Evolutionary conservation across 2,329 filamentous ascomycete species (phyloP).

Genomic region (Geosmithia flava): DNA sequence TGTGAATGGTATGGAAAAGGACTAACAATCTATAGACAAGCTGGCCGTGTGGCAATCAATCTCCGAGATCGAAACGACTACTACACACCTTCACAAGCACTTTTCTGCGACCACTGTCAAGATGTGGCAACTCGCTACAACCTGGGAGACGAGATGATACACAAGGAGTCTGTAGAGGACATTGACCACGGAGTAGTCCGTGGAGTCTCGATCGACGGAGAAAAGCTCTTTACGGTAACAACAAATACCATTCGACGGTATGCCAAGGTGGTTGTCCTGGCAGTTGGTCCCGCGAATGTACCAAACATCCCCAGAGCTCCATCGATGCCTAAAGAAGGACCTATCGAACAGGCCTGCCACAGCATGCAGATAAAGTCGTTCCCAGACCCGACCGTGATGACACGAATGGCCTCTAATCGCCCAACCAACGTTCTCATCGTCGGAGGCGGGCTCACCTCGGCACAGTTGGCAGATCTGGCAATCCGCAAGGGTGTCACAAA

Average conservation of each 20-base stretch:
- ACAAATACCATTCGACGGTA: constrained; percentile 43
- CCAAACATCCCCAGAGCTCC: constrained; percentile 33
- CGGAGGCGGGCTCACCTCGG: constrained; percentile 65
- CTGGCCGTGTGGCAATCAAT: constrained; percentile 42
- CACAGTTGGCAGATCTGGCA: constrained; percentile 58
- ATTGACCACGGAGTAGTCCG: constrained; percentile 44
- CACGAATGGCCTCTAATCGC: constrained; percentile 35
- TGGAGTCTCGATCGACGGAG: constrained; percentile 27
- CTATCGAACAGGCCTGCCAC: constrained; percentile 40
- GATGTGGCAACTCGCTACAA: constrained; percentile 43
- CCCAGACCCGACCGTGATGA: constrained; percentile 36
- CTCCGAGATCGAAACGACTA: constrained; percentile 59
- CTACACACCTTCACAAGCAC: constrained; percentile 47
- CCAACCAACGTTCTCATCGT: constrained; percentile 57
- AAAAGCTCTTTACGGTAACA: constrained; percentile 52
- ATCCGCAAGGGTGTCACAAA: constrained; percentile 52
- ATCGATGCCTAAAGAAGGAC: constrained; percentile 13
- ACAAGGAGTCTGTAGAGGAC: constrained; percentile 45
- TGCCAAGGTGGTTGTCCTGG: constrained; percentile 53
- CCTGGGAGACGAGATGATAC: constrained; percentile 34
- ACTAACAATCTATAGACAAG: constrained; percentile 19
- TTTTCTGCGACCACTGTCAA: constrained; percentile 51
- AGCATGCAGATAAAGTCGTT: constrained; percentile 50
- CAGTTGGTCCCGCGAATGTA: constrained; percentile 55
- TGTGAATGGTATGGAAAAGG: constrained; percentile 3